phyloP scores from a whole-genome alignment of 2,329 filamentous ascomycete genomes.

The Beauveria varroae region DNA sequence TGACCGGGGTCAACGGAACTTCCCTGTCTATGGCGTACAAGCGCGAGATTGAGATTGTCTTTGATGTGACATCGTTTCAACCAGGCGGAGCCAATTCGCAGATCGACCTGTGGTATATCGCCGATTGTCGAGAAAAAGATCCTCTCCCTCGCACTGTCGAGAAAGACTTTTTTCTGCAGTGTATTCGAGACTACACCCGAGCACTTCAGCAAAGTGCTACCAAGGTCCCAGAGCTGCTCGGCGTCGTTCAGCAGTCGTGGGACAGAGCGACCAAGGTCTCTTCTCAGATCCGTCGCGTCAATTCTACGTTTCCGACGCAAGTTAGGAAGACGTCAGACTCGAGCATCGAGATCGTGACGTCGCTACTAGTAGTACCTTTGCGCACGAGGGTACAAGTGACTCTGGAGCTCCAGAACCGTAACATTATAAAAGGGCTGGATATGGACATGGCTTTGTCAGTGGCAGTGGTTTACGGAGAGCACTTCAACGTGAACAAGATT shows the following conservation, averaged over 20 bases:
- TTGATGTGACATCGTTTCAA: slow-evolving; percentile 58
- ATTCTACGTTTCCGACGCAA: slow-evolving; percentile 56
- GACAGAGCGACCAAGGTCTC: slow-evolving; percentile 52
- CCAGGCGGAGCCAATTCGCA: slow-evolving; percentile 37
- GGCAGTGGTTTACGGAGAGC: slow-evolving; percentile 67
- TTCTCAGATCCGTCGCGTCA: slow-evolving; percentile 53
- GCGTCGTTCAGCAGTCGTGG: slow-evolving; percentile 57
- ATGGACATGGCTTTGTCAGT: slow-evolving; percentile 48
- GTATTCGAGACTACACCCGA: slow-evolving; percentile 61
- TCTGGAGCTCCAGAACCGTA: slow-evolving; percentile 46
- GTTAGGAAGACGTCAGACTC: slow-evolving; percentile 58
- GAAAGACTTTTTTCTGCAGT: slow-evolving; percentile 68
- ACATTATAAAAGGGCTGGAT: slow-evolving; percentile 41
- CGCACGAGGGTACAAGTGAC: slow-evolving; percentile 61
- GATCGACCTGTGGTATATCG: slow-evolving; percentile 66
- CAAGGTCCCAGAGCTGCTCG: slow-evolving; percentile 49
- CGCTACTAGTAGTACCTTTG: slow-evolving; percentile 55
- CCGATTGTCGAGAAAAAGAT: slow-evolving; percentile 45
- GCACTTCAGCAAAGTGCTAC: slow-evolving; percentile 52
- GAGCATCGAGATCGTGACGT: slow-evolving; percentile 52
- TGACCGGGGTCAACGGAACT: slow-evolving; percentile 51
- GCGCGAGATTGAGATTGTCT: slow-evolving; percentile 64
- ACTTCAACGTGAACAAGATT: slow-evolving; percentile 69
- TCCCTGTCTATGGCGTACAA: slow-evolving; percentile 67
- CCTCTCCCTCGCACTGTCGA: slow-evolving; percentile 52